Conservation (phyloP, 495 filamentous ascomycete genomes). For the Poronia punctata region DNA sequence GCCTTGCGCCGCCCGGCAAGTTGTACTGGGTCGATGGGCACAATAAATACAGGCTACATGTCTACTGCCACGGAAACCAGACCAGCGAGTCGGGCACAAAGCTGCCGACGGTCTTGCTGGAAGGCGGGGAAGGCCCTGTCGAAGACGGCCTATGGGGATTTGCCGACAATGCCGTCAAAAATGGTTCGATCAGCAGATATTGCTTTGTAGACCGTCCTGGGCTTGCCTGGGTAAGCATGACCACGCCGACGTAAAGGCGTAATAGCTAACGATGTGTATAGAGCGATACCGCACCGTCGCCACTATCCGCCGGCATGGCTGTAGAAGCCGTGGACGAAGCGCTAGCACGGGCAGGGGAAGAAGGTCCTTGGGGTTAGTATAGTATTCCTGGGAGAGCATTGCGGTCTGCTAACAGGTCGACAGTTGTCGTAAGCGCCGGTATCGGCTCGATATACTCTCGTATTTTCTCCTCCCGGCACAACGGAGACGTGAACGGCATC, state of each 20-base stretch:
- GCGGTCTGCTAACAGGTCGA: conserved; percentile 6
- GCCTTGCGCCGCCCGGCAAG: conserved; percentile 61
- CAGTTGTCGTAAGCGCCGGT: conserved; percentile 53
- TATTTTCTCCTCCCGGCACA: conserved; percentile 78
- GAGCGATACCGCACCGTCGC: conserved; percentile 87
- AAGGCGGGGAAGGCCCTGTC: conserved; percentile 72
- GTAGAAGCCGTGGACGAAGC: conserved; percentile 81
- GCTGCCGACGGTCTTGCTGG: conserved; percentile 68
- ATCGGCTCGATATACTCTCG: conserved; percentile 81
- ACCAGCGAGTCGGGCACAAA: conserved; percentile 41
- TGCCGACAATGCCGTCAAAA: conserved; percentile 55
- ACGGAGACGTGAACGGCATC: conserved; percentile 62
- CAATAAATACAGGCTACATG: conserved; percentile 70
- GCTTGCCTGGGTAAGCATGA: conserved; percentile 59
- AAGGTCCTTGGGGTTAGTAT: conserved; percentile 66
- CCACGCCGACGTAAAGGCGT: too few relatives aligned
- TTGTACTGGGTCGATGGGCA: conserved; percentile 70
- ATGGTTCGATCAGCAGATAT: conserved; percentile 74
- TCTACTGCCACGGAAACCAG: conserved; percentile 72
- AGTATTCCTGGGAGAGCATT: conserved; percentile 39
- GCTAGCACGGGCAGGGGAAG: conserved; percentile 69
- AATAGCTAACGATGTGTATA: conserved; percentile 1
- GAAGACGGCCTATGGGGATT: conserved; percentile 70
- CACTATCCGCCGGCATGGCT: conserved; percentile 84
- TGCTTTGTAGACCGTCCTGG: conserved; percentile 96